A percentile compares a stretch with the other conserved stretches of the same genome.
Evolutionary conservation across 1,284 basidiomycete genomes (phyloP).

Genomic region (Flammula alnicola): DNA sequence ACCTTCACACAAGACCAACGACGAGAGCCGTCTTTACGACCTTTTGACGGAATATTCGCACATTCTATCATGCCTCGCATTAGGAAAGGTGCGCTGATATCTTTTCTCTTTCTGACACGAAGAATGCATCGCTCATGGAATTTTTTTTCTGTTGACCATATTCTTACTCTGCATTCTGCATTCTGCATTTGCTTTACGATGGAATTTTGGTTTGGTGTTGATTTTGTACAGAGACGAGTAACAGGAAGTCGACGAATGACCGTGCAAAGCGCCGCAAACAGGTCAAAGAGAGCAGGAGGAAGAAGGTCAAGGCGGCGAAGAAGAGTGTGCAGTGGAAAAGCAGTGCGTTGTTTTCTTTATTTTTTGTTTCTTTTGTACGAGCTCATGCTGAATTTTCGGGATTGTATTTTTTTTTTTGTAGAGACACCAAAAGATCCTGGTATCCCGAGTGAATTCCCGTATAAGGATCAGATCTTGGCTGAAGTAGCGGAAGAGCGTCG

Average conservation of each 20-base stretch:
- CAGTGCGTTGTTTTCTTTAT: slow-evolving; percentile 70
- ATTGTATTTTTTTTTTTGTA: slow-evolving; percentile 51
- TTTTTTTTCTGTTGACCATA: background rate
- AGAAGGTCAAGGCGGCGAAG: slow-evolving; percentile 80
- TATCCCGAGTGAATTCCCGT: slow-evolving; percentile 96
- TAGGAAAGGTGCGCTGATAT: slow-evolving; percentile 32
- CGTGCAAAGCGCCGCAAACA: slow-evolving; percentile 83
- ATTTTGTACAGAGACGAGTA: slow-evolving; percentile 86
- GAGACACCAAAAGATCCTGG: slow-evolving; percentile 89
- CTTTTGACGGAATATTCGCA: background rate
- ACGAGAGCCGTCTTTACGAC: background rate
- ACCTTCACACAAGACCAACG: background rate
- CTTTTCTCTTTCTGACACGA: background rate
- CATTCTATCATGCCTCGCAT: slow-evolving; percentile 56
- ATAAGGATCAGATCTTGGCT: slow-evolving; percentile 95
- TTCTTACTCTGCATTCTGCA: background rate
- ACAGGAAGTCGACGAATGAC: slow-evolving; percentile 74
- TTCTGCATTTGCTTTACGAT: background rate
- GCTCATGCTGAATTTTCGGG: slow-evolving; percentile 29
- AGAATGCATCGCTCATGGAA: background rate
- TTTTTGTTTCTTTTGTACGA: background rate
- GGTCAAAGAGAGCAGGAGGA: slow-evolving; percentile 78
- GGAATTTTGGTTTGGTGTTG: background rate
- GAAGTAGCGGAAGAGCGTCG: slow-evolving; percentile 86
- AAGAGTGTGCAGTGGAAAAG: slow-evolving; percentile 91